phyloP scores from a whole-genome alignment of 768 basidiomycete genomes.

The Butyriboletus loyo region DNA sequence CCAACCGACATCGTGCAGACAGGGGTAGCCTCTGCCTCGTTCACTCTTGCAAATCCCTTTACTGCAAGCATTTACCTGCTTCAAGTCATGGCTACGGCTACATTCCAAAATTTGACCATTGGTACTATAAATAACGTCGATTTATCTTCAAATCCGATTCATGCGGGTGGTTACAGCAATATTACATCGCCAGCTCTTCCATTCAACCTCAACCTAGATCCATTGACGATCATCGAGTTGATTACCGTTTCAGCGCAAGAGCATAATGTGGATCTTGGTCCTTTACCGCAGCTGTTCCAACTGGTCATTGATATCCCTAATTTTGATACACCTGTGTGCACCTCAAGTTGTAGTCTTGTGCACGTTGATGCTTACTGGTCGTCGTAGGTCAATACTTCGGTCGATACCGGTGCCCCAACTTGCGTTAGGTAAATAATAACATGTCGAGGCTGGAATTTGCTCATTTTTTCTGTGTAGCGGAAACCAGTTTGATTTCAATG shows the following conservation, averaged over 20 bases:
- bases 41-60: constrained; percentile 65
- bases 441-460: background rate
- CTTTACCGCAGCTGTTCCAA: constrained; percentile 52
- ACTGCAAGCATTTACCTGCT: constrained; percentile 67
- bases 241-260: constrained; percentile 48
- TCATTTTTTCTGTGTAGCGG: constrained; percentile 41
- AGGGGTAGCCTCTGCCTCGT: constrained; percentile 55
- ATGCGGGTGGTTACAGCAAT: constrained; percentile 54
- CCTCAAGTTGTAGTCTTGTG: background rate
- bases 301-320: constrained; percentile 49
- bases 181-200: constrained; percentile 57
- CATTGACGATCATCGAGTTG: constrained; percentile 56
- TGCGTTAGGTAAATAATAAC: constrained; percentile 50
- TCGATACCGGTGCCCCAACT: constrained; percentile 50
- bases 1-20: constrained; percentile 60
- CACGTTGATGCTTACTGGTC: background rate
- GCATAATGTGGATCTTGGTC: constrained; percentile 60
- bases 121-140: constrained; percentile 59
- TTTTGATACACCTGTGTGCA: constrained; percentile 47
- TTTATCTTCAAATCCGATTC: constrained; percentile 53
- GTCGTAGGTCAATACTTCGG: constrained; percentile 50
- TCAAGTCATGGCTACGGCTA: constrained; percentile 50
- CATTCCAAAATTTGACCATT: constrained; percentile 52
- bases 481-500: constrained; percentile 57
- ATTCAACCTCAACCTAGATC: constrained; percentile 63